phyloP scores from a whole-genome alignment of 1,284 basidiomycete genomes.

The Phellopilus nigrolimitatus region DNA sequence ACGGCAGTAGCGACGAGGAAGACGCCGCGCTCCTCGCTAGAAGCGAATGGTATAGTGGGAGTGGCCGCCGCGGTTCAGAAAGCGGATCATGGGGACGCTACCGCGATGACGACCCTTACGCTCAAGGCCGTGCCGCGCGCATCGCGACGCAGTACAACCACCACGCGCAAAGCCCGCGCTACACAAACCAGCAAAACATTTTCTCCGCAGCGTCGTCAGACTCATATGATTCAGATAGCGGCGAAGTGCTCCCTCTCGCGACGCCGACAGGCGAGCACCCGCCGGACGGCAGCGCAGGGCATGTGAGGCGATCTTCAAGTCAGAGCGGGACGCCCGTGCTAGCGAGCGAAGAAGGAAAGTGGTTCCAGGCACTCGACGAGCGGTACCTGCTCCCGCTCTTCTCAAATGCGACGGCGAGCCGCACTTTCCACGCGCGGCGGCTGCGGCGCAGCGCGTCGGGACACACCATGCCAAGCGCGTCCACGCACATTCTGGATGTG shows the following conservation, averaged over 20 bases:
- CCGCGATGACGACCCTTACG: constrained; percentile 43
- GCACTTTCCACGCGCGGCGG: constrained; percentile 79
- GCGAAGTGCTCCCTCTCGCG: constrained; percentile 75
- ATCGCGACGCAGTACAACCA: constrained; percentile 46
- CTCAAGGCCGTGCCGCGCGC: constrained; percentile 41
- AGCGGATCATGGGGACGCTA: constrained; percentile 39
- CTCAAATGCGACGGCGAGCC: constrained; percentile 88
- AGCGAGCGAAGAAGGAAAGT: constrained; percentile 64
- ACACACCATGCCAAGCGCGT: not conserved
- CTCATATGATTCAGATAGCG: constrained; percentile 69
- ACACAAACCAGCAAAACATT: constrained; percentile 31
- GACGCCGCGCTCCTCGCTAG: constrained; percentile 32
- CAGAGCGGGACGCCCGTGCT: constrained; percentile 22
- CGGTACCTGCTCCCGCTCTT: constrained; percentile 92
- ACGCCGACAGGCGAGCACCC: constrained; percentile 33
- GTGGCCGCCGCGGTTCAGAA: constrained; percentile 24
- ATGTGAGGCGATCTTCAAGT: constrained; percentile 23
- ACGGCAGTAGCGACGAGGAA: constrained; percentile 81
- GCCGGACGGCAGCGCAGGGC: constrained; percentile 23
- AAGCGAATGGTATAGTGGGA: constrained; percentile 24
- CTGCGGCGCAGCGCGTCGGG: constrained; percentile 44
- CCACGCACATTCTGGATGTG: not conserved
- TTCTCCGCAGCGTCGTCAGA: constrained; percentile 65
- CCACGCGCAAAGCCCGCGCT: constrained; percentile 39
- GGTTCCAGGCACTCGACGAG: constrained; percentile 96